Conservation (phyloP, 2,329 filamentous ascomycete genomes). For the Botrytis galanthina region DNA sequence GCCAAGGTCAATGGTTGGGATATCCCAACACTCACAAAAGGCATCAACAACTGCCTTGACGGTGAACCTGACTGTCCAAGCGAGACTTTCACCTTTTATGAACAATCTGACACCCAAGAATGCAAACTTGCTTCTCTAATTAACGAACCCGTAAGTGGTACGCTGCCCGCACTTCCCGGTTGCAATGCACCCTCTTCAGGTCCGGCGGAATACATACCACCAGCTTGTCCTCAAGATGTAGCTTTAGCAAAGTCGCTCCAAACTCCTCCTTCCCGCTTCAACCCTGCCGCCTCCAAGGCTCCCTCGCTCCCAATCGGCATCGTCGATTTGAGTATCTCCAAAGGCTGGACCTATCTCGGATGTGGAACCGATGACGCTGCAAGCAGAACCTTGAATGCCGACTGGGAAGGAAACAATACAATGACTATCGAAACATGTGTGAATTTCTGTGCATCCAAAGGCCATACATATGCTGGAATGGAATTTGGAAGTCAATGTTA, state of each 20-base stretch:
- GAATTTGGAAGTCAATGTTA: conserved; percentile 20
- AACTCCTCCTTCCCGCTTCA: not conserved
- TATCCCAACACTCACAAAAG: conserved; percentile 16
- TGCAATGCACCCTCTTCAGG: conserved; percentile 17
- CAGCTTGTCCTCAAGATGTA: conserved; percentile 8
- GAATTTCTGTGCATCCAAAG: conserved; percentile 11
- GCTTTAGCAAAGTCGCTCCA: not conserved
- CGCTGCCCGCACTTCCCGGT: conserved; percentile 8
- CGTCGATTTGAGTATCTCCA: conserved; percentile 5
- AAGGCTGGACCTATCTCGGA: conserved; percentile 19
- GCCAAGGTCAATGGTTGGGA: conserved; percentile 19
- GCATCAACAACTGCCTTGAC: conserved; percentile 17
- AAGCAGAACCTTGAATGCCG: conserved; percentile 14
- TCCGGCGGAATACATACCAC: conserved; percentile 1
- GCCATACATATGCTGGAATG: conserved; percentile 17
- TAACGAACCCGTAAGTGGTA: conserved; percentile 10
- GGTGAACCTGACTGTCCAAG: conserved; percentile 1
- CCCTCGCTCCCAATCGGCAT: not conserved
- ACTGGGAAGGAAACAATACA: conserved; percentile 1
- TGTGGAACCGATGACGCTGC: conserved; percentile 10
- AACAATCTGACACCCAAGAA: conserved; percentile 17
- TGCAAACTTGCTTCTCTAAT: conserved; percentile 19
- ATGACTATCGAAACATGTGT: conserved; percentile 18
- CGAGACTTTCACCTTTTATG: conserved; percentile 17
- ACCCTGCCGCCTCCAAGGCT: not conserved